Evolutionary conservation across 2,329 filamentous ascomycete species (phyloP), one percentile per base, ranked within the genome.

Genomic region (Xylariaceae sp.): DNA sequence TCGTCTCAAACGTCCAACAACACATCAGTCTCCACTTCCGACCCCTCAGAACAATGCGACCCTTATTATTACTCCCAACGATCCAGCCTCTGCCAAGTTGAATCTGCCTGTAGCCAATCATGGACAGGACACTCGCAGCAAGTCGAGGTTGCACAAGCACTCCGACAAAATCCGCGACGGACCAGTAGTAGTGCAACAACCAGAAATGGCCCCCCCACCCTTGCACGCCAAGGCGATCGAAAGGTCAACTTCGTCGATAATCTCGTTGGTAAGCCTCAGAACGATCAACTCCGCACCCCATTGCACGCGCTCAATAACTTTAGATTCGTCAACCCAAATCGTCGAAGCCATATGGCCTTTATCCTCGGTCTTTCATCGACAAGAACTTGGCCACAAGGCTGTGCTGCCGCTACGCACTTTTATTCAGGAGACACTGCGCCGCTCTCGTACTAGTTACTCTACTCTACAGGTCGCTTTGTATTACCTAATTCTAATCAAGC

Each of bases 331-430:
- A 50, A 95, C 95, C 52, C 92, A 96, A 76, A 96, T 98, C 75
- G 93, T 99, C 46, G 92, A 97, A 79, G 91, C 90, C 51, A 96
- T 99, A 70, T 99, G 95, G 95, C 93, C 95, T 41, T 82, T 94
- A 39, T 96, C 94, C 52, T 93, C 91, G 57, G 86, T 89, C 31
- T 84, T 89, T 56, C 90, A 90, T 74, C 87, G 88, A 68, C 87
- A 82, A 67, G 90, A 94, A 71, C 79, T 84, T 63, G 87, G 86
- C 58, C 83, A 83, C 71, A 91, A 90, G 73, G 87, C 89, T 49
- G 90, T 97, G 60, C 80, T 99, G 65, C 93, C 94, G 58, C 82
- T 99, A 69, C 90, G 93, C 66, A 96, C 90, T 51, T 99, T 98
- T 74, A 98, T 99, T 69, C 93, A 98, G 76, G 95, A 98, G 81